A percentile compares a stretch with the other conserved stretches of the same genome.
Evolutionary conservation across 345 rosid genomes (phyloP).

Genomic region (Melastoma malabathricum): DNA sequence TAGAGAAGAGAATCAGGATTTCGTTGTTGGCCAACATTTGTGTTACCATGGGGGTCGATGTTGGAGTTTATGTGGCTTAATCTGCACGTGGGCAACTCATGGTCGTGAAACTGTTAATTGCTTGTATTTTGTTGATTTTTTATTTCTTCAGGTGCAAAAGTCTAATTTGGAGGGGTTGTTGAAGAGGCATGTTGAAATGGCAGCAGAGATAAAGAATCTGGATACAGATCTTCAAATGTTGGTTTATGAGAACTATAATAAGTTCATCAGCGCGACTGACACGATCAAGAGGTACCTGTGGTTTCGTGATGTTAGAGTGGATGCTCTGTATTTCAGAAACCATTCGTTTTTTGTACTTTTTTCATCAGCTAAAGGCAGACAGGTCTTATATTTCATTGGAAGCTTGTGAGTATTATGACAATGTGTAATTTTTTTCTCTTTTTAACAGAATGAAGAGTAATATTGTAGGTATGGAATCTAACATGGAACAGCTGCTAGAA

Average conservation of each 20-base stretch:
- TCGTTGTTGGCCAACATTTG: too few species aligned
- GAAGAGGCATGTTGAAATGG: conserved; percentile 92
- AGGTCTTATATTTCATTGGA: too few species aligned
- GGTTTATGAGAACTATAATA: conserved; percentile 90
- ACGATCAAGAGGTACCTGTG: conserved; percentile 70
- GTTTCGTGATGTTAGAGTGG: neutral
- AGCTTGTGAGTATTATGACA: too few species aligned
- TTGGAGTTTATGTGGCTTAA: too few species aligned
- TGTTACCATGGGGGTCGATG: too few species aligned
- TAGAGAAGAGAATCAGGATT: too few species aligned
- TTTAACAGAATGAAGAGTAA: conserved; percentile 88
- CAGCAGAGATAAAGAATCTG: conserved; percentile 92
- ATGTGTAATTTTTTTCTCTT: neutral
- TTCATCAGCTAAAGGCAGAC: too few species aligned
- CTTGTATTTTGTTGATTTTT: too few species aligned
- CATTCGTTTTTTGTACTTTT: too few species aligned
- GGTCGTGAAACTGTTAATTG: too few species aligned
- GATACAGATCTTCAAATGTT: conserved; percentile 98
- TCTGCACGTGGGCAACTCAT: too few species aligned
- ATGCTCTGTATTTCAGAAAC: neutral
- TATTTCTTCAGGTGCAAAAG: conserved; percentile 44
- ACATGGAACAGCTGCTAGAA: conserved; percentile 89
- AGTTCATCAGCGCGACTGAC: conserved; percentile 97
- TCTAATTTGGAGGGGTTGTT: conserved; percentile 79
- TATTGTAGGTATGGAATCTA: conserved; percentile 92